A percentile compares a stretch with the other conserved stretches of the same genome.
Conservation (phyloP, 345 rosid species). For the Syzygium oleosum region DNA sequence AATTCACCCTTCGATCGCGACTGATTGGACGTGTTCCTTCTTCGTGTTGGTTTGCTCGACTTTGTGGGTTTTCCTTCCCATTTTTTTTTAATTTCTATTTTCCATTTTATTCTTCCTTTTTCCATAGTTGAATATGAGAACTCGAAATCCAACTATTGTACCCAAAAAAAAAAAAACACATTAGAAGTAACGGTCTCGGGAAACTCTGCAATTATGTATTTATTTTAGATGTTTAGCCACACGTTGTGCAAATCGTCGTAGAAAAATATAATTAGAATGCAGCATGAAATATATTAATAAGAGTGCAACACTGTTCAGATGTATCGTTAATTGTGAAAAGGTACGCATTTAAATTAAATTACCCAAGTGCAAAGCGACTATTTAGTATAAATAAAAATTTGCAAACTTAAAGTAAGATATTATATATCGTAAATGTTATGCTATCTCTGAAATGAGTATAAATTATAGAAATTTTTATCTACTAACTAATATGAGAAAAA, state of each 20-base stretch:
- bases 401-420: too few relatives aligned
- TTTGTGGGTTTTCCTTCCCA: not conserved
- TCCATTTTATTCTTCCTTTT: not conserved
- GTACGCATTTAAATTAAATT: not conserved
- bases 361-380: not conserved
- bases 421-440: not conserved
- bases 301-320: not conserved
- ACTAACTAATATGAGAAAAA: not conserved
- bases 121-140: not conserved
- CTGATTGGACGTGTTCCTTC: not conserved
- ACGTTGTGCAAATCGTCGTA: rapidly evolving
- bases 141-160: not conserved
- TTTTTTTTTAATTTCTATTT: not conserved
- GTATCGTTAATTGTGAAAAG: not conserved
- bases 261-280: not conserved
- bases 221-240: not conserved
- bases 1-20: not conserved
- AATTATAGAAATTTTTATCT: not conserved
- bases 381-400: too few relatives aligned
- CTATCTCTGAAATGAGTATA: not conserved
- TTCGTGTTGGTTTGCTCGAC: not conserved
- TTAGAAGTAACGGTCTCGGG: not conserved
- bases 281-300: not conserved
- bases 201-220: not conserved
- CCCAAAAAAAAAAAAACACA: not conserved